Percentiles rank a stretch among this genome's conserved stretches.
phyloP scores from a whole-genome alignment of 495 filamentous ascomycete genomes.

The Penicillium lividum region DNA sequence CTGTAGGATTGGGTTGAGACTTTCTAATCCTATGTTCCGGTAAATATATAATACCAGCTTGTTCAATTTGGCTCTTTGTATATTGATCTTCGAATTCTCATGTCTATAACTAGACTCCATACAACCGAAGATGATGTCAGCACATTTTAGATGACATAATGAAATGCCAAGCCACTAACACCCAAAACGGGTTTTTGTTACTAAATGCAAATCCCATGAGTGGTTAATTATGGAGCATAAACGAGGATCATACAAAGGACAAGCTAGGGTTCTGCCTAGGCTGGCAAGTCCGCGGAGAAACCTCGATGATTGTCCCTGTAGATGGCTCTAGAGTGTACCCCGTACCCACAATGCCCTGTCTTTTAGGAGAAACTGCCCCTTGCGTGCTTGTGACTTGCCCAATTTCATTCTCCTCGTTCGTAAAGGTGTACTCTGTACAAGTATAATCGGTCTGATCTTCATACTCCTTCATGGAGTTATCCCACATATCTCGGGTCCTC shows the following conservation, averaged over 20 bases:
- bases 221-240: slow-evolving; percentile 9
- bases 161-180: slow-evolving; percentile 26
- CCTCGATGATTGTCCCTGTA: neutral
- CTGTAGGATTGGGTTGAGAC: neutral
- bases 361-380: neutral
- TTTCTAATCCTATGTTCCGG: neutral
- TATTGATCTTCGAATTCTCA: neutral
- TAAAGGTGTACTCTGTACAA: no score
- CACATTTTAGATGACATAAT: slow-evolving; percentile 13
- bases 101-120: neutral
- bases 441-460: no score
- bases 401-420: neutral
- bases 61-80: neutral
- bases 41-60: neutral
- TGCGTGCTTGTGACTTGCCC: neutral
- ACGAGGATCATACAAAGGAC: neutral
- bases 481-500: slow-evolving; percentile 9
- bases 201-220: slow-evolving; percentile 40
- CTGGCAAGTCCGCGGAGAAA: slow-evolving; percentile 8
- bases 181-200: slow-evolving; percentile 42
- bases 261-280: neutral
- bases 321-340: neutral
- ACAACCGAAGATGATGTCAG: slow-evolving; percentile 3
- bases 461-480: slow-evolving; percentile 8
- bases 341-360: neutral